Evolutionary conservation across 1,284 basidiomycete genomes (phyloP), one percentile per base, ranked within the genome.

Genomic region (Bjerkandera adusta): DNA sequence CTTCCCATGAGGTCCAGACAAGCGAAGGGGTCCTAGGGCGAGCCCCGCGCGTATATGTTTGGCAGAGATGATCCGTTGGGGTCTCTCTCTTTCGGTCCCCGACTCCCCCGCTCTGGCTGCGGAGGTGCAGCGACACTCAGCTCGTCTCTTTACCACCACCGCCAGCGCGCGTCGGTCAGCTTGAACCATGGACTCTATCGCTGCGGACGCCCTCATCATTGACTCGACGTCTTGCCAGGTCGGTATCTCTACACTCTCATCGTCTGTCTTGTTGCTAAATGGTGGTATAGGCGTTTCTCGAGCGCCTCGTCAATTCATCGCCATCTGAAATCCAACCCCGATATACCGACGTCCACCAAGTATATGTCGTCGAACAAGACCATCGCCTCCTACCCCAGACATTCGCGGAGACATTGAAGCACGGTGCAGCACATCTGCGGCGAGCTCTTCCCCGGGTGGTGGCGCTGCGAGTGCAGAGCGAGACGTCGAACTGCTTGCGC

Each of bases 401-500:
- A 4, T 49, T 49, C 29, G 35, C 33, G 10, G 29, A 43, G 11
- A 27, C 16, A 2, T 44, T 20, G 26, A 10, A 24, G 11, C 27
- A 22, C 5, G n/a, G 30, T 7, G 16, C 27, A 18, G 25, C 21
- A 3, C 35, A 41, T n/a, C n/a, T 44, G 3, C 16, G 36, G 3
- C 35, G 15, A 18, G 21, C 26, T 15, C 35, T 44, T 15, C 20
- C 20, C 8, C 8, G 24, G 7, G 34, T 49, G 18, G 29, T 34
- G 33, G 29, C 42, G 47, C 13, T 49, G 2, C 20, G 16, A 1
- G 42, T 25, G 16, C 21, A 27, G 22, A 38, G 35, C 36, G 16
- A 37, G 10, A 24, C 47, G 15, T 25, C 42, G 8, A 12, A 13
- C 32, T 40, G 47, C 5, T 3, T 49, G 10, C 34, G 47, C 3